Evolutionary conservation across 176 grass and related monocot genomes (phyloP), one percentile per base, ranked within the genome.

Genomic region (Panicum miliaceum): DNA sequence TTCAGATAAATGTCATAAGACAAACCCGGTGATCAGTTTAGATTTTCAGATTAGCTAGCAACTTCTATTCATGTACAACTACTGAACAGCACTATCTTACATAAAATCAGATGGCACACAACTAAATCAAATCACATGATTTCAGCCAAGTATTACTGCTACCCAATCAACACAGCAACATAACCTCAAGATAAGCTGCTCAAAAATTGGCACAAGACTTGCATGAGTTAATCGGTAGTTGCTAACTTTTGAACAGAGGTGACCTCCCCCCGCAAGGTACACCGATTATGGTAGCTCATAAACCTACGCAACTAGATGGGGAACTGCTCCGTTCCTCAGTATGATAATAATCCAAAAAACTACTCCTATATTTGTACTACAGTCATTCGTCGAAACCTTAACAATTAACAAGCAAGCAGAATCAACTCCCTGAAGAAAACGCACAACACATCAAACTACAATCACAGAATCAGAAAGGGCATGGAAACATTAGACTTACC

Each of bases 401-500:
- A 8, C 43, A 34, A 29, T 3, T 11, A 86, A 8, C 46, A 35
- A 40, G 5, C 64, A 35, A 58, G 10, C 46, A 68, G 18, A 25
- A 60, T 26, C 12, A 26, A 60, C 57, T 26, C n/a, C n/a, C 8
- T 7, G 3, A 26, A 25, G 57, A 10, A n/a, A 25, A 25, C 6
- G 14, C 3, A 0, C 3, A 26, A 35, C 4, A n/a, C 12, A 58
- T 37, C 65, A 16, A 52, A 4, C 41, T 77, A 50, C 12, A 47
- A 54, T 4, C 36, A 29, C 18, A 38, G 7, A 36, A 84, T 20
- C 43, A 15, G 54, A 23, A 11, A 10, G 47, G 27, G 6, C 18
- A 43, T 5, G 66, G 42, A 56, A 43, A 3, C 6, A 34, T 18
- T 7, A 18, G 23, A 88, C 95, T 36, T 48, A 98, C 96, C 96